A percentile compares a stretch with the other conserved stretches of the same genome.
Evolutionary conservation across 768 basidiomycete species (phyloP).

Genomic region (Boletus barrowsii): DNA sequence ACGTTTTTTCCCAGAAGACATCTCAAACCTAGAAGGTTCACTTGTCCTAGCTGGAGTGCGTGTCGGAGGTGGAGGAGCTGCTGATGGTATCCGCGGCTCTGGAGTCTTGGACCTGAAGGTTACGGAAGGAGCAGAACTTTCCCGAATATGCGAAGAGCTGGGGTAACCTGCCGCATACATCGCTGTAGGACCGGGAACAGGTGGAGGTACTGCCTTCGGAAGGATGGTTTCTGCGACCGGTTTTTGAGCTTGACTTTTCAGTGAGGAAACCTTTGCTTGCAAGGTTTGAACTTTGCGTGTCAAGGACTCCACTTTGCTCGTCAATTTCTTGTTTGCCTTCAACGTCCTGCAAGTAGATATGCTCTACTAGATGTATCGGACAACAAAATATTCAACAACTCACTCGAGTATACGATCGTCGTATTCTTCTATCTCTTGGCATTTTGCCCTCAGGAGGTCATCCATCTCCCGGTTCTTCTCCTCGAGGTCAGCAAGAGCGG

Average conservation of each 20-base stretch:
- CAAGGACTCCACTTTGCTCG: constrained; percentile 64
- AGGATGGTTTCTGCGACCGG: constrained; percentile 7
- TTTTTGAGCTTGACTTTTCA: constrained; percentile 40
- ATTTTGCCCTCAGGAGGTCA: constrained; percentile 63
- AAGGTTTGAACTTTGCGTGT: constrained; percentile 70
- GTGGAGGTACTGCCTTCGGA: constrained; percentile 8
- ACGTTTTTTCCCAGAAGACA: constrained; percentile 62
- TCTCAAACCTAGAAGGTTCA: constrained; percentile 32
- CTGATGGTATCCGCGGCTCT: constrained; percentile 33
- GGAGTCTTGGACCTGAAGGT: constrained; percentile 52
- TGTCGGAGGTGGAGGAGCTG: constrained; percentile 27
- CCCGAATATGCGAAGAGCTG: constrained; percentile 12
- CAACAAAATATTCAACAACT: constrained; percentile 4
- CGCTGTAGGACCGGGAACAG: constrained; percentile 8
- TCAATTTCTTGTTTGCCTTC: constrained; percentile 78
- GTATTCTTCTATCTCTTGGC: constrained; percentile 78
- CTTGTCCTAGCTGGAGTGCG: constrained; percentile 47
- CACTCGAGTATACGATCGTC: constrained; percentile 81
- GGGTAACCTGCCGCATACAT: not conserved
- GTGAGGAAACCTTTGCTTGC: constrained; percentile 60
- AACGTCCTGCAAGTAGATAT: constrained; percentile 48
- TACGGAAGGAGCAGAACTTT: constrained; percentile 45
- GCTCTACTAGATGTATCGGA: constrained; percentile 1
- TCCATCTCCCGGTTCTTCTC: constrained; percentile 78
- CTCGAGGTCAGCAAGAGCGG: constrained; percentile 55